Percentiles rank a stretch among this genome's conserved stretches.
Evolutionary conservation across 208 protist genomes (phyloP).

Genomic region (Leishmania tarentolae): DNA sequence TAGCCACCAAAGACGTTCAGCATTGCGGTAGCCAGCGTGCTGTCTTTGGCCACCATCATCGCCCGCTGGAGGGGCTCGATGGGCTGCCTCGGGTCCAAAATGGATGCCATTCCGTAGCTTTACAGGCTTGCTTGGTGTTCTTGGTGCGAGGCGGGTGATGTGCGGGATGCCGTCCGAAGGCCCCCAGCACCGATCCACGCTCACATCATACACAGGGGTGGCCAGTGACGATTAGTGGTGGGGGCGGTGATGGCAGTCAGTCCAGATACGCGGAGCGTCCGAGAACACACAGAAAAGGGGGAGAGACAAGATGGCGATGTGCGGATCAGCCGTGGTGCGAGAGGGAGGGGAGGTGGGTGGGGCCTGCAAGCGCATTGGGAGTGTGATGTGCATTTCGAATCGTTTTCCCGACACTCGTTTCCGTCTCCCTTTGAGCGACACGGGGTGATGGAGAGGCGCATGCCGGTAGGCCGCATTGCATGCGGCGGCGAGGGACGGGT

Average conservation of each 20-base stretch:
- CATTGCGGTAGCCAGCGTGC: slow-evolving; percentile 57
- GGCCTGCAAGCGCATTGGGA: neutral
- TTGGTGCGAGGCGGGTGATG: neutral
- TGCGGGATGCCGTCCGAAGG: neutral
- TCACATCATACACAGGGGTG: neutral
- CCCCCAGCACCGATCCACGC: neutral
- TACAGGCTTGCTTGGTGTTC: neutral
- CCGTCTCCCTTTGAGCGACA: neutral
- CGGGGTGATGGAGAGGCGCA: neutral
- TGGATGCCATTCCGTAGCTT: slow-evolving; percentile 37
- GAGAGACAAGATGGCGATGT: neutral
- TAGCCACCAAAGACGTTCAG: slow-evolving; percentile 82
- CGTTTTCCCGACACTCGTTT: neutral
- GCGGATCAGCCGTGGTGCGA: neutral
- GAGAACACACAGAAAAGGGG: neutral
- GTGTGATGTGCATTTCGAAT: neutral
- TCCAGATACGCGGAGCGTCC: neutral
- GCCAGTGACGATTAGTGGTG: neutral
- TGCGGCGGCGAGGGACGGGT: neutral
- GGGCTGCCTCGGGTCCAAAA: slow-evolving; percentile 69
- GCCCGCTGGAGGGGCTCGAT: slow-evolving; percentile 68
- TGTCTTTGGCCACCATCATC: slow-evolving; percentile 64
- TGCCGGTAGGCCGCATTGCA: neutral
- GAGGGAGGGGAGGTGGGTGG: neutral
- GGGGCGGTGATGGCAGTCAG: neutral